phyloP scores from a whole-genome alignment of 305 asterid genomes.

The Fraxinus sp. region DNA sequence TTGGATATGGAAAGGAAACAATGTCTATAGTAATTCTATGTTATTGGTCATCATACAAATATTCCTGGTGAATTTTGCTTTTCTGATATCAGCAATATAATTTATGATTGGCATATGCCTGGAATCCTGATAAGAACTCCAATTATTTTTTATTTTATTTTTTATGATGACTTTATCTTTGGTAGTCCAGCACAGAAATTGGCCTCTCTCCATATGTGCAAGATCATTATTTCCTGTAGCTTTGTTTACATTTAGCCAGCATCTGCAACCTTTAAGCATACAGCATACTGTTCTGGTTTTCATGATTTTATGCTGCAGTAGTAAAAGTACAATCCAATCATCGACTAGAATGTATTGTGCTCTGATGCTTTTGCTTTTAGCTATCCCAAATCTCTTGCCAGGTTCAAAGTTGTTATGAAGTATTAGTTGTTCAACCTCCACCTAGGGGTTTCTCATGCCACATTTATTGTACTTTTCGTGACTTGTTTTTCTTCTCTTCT shows the following conservation, averaged over 20 bases:
- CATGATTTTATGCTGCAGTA: neutral
- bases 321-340: neutral
- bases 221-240: neutral
- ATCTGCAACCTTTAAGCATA: neutral
- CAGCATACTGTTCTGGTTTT: neutral
- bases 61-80: neutral
- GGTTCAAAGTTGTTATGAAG: neutral
- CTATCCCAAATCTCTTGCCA: neutral
- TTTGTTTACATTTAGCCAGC: neutral
- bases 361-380: neutral
- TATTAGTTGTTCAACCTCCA: neutral
- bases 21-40: neutral
- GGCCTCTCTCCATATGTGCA: neutral
- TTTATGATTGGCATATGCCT: neutral
- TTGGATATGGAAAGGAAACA: constrained; percentile 1
- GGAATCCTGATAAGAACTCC: neutral
- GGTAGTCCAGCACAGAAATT: neutral
- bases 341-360: neutral
- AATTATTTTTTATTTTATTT: neutral
- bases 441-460: neutral
- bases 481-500: neutral
- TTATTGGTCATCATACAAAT: neutral
- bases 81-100: neutral
- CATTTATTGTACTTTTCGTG: neutral
- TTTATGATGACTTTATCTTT: neutral